Evolutionary conservation across 176 grass and related monocot species (phyloP).

Genomic region (Rhipidocladum racemiflorum): DNA sequence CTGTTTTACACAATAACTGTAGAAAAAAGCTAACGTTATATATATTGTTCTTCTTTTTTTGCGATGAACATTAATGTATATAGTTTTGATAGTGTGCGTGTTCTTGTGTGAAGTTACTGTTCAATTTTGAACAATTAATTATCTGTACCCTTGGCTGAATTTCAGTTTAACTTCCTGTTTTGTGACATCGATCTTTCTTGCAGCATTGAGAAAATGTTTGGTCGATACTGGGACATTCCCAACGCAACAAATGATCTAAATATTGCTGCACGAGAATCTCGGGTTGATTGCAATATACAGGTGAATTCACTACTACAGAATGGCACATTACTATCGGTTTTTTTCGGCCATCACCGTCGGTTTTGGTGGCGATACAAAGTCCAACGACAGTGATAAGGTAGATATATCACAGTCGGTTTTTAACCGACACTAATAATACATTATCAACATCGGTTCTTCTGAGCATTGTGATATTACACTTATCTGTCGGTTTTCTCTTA

Average conservation of each 20-base stretch:
- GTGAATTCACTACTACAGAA: not conserved
- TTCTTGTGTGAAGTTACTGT: not conserved
- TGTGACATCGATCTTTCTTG: not conserved
- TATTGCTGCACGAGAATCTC: not conserved
- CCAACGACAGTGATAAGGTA: too few species aligned
- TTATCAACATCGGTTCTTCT: too few species aligned
- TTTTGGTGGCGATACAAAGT: too few species aligned
- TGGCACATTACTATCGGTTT: too few species aligned
- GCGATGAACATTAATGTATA: not conserved
- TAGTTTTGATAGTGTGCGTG: not conserved
- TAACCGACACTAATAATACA: too few species aligned
- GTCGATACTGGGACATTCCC: not conserved
- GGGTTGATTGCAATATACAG: not conserved
- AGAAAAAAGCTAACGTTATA: not conserved
- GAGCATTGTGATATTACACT: too few species aligned
- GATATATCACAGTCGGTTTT: too few species aligned
- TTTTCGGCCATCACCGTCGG: too few species aligned
- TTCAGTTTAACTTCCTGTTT: not conserved
- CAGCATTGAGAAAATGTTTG: not conserved
- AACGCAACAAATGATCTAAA: not conserved
- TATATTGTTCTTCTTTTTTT: not conserved
- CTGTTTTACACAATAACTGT: not conserved
- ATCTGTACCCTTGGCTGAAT: not conserved
- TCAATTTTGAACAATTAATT: not conserved
- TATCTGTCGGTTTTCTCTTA: too few species aligned